Evolutionary conservation across 306 rosid genomes (phyloP).

Genomic region (Ochetophila trinervis): DNA sequence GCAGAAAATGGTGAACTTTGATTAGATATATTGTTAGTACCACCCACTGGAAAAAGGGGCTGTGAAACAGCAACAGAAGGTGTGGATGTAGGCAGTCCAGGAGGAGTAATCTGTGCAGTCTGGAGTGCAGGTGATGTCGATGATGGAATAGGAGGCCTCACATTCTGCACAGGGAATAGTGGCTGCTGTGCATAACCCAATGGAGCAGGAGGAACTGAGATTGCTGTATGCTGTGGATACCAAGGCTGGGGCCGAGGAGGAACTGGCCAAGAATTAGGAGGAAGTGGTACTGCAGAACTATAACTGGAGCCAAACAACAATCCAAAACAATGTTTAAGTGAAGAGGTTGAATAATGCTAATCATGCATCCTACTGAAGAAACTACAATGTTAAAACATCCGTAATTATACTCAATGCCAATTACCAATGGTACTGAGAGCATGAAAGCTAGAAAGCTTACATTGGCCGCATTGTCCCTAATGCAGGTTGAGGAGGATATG

Average conservation of each 20-base stretch:
- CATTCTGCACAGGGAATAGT: slow-evolving; percentile 91
- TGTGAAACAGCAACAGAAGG: slow-evolving; percentile 73
- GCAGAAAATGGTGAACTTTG: slow-evolving; percentile 68
- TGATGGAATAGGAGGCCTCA: slow-evolving; percentile 62
- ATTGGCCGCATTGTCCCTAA: slow-evolving; percentile 60
- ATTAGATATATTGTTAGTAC: slow-evolving; percentile 48
- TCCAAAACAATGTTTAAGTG: neutral
- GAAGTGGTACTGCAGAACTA: slow-evolving; percentile 54
- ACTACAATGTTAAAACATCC: neutral
- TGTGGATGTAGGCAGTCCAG: slow-evolving; percentile 73
- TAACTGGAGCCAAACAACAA: slow-evolving; percentile 46
- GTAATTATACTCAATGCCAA: slow-evolving; percentile 5
- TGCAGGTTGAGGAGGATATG: slow-evolving; percentile 71
- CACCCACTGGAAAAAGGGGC: slow-evolving; percentile 96
- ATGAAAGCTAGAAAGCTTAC: slow-evolving; percentile 44
- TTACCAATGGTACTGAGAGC: neutral
- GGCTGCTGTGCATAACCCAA: slow-evolving; percentile 76
- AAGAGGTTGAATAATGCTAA: neutral
- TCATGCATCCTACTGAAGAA: neutral
- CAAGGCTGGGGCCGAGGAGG: slow-evolving; percentile 88
- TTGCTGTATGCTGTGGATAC: slow-evolving; percentile 71
- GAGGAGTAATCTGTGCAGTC: slow-evolving; percentile 64
- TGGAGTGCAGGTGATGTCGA: slow-evolving; percentile 49
- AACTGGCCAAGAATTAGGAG: slow-evolving; percentile 66
- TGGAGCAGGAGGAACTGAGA: slow-evolving; percentile 64